Evolutionary conservation across 2,329 filamentous ascomycete species (phyloP).

Genomic region (Aurifilum marmelostoma): DNA sequence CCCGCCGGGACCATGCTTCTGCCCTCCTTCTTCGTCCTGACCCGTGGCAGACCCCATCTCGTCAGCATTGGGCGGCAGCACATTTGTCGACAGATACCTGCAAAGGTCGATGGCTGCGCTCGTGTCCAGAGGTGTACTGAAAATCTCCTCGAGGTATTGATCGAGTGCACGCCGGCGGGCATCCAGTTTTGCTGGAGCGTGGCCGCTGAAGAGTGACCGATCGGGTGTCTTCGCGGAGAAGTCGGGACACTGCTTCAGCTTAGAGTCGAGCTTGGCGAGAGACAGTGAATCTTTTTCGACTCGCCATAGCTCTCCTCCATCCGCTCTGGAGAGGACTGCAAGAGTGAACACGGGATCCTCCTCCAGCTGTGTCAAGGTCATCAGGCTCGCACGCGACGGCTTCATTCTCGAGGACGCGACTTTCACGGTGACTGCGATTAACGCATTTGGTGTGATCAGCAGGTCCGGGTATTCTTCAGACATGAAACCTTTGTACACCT

Average conservation of each 20-base stretch:
- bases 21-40: slow-evolving; percentile 29
- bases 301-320: slow-evolving; percentile 83
- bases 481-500: slow-evolving; percentile 76
- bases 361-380: slow-evolving; percentile 78
- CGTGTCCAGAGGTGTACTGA: slow-evolving; percentile 82
- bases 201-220: slow-evolving; percentile 82
- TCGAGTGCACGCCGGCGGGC: slow-evolving; percentile 81
- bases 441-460: slow-evolving; percentile 82
- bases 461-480: slow-evolving; percentile 87
- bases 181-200: slow-evolving; percentile 92
- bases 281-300: slow-evolving; percentile 89
- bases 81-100: slow-evolving; percentile 76
- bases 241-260: slow-evolving; percentile 72
- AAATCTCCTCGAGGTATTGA: slow-evolving; percentile 79
- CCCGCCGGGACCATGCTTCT: slow-evolving; percentile 61
- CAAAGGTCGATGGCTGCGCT: slow-evolving; percentile 79
- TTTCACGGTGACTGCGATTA: slow-evolving; percentile 82
- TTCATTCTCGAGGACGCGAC: slow-evolving; percentile 95
- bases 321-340: slow-evolving; percentile 77
- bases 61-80: slow-evolving; percentile 64
- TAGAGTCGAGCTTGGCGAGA: slow-evolving; percentile 78
- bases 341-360: slow-evolving; percentile 95
- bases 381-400: slow-evolving; percentile 82
- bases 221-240: slow-evolving; percentile 83
- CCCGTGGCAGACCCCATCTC: slow-evolving; percentile 48